Base-by-base conservation (phyloP, 148 eudicot genomes). In the Vaccinium macrocarpon region DNA sequence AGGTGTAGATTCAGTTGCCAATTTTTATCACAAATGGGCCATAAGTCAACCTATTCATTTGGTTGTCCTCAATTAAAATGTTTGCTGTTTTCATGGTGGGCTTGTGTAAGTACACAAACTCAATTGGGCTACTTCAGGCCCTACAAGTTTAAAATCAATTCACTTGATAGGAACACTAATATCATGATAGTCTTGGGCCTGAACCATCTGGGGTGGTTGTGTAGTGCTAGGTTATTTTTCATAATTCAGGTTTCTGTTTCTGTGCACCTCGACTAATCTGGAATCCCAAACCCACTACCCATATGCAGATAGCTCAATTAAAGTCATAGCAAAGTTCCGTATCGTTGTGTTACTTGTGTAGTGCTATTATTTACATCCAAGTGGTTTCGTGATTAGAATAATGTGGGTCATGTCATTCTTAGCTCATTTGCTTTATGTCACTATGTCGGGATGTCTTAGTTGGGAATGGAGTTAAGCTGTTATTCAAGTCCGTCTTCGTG, bases 111-210 rank as follows among this genome's bases (percentile, higher is more conserved):
- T 27, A 12, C 62, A 3, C 42, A 8, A 52, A 52, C 42, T 25
- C 48, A 15, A 55, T 78, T 79, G 82, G 82, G 68, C 82, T 56
- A 1, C 13, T 14, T 52, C 16, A 13, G 62, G 56, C 79, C 79
- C 79, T 10, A 49, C 13, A n/a, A n/a, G 32, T n/a, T 76, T 10
- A 8, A 48, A 74, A 25, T 10, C 78, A 21, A 38, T n/a, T 8
- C 52, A 75, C 15, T 74, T 74, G 51, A 42, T 18, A 73, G 50
- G 21, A 71, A 38, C 27, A 61, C 66, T 61, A 61, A 21, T 62
- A 23, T 23, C 46, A 42, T 2, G n/a, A n/a, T 21, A 62, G n/a
- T 52, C 55, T 52, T 27, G 18, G 78, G 78, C 50, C 78, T 75
- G 14, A 25, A 51, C 57, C 73, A 29, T 38, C 73, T 27, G 42